Percentiles rank a stretch among this genome's conserved stretches.
Evolutionary conservation across 1,284 basidiomycete genomes (phyloP).

Genomic region (Boletellus deceptivus): DNA sequence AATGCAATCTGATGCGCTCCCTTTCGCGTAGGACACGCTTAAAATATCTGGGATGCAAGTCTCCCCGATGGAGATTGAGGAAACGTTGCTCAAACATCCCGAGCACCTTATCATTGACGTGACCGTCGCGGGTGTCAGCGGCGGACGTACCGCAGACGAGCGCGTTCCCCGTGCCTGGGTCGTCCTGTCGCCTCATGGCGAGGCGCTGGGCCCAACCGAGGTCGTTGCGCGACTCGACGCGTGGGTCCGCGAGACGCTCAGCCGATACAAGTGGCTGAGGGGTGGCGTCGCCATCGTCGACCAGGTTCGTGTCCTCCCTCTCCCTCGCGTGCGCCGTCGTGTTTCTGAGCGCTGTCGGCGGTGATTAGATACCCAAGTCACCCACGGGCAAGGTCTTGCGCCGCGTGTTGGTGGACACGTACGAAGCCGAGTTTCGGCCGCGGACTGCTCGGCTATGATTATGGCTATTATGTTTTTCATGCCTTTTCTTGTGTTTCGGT

Average conservation of each 20-base stretch:
- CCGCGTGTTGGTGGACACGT: constrained; percentile 53
- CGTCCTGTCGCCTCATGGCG: constrained; percentile 56
- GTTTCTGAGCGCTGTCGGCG: neutral
- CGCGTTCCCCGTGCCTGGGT: constrained; percentile 73
- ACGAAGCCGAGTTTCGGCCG: constrained; percentile 38
- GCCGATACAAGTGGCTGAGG: constrained; percentile 69
- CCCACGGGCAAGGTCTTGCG: constrained; percentile 68
- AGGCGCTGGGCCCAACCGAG: constrained; percentile 42
- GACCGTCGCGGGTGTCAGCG: constrained; percentile 67
- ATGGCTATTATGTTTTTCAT: neutral
- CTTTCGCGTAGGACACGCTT: constrained; percentile 55
- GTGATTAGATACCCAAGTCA: constrained; percentile 60
- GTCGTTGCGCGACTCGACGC: constrained; percentile 48
- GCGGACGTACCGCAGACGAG: constrained; percentile 65
- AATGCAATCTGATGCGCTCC: constrained; percentile 2
- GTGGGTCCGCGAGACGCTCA: constrained; percentile 61
- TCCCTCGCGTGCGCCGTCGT: neutral
- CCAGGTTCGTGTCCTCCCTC: constrained; percentile 41
- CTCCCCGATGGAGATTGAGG: constrained; percentile 72
- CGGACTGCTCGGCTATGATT: constrained; percentile 20
- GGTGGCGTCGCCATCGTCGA: constrained; percentile 66
- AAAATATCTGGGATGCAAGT: constrained; percentile 75
- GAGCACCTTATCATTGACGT: constrained; percentile 57
- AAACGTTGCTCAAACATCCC: constrained; percentile 57
- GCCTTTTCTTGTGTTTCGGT: neutral